Conservation (phyloP, 164 flowering plant species). For the Protea cynaroides region DNA sequence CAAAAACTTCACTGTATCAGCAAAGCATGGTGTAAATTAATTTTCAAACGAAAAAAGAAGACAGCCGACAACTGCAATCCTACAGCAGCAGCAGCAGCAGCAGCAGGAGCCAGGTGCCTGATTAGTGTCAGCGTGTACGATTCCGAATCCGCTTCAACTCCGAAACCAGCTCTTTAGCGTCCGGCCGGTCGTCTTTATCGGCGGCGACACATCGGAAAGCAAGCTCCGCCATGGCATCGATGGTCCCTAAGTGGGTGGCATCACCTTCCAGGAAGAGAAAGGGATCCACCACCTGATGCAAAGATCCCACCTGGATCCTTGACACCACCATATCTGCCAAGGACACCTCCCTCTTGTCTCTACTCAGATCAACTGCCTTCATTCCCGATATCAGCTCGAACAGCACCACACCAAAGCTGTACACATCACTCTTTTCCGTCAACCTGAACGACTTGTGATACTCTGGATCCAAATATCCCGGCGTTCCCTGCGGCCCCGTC, state of each 20-base stretch:
- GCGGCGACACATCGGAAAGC: constrained; percentile 85
- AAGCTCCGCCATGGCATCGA: constrained; percentile 63
- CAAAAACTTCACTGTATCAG: too few species aligned
- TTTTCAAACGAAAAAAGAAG: too few species aligned
- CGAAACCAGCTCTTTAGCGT: constrained; percentile 65
- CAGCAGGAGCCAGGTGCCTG: too few species aligned
- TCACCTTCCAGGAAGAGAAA: constrained; percentile 34
- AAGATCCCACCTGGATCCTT: constrained; percentile 63
- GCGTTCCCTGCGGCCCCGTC: constrained; percentile 99
- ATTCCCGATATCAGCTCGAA: constrained; percentile 68
- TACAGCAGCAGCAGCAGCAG: too few species aligned
- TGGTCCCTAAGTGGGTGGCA: constrained; percentile 28
- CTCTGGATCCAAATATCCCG: constrained; percentile 92
- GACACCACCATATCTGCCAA: constrained; percentile 74
- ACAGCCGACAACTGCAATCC: too few species aligned
- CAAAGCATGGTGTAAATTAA: too few species aligned
- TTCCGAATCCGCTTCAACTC: constrained; percentile 57
- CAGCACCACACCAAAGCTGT: constrained; percentile 88
- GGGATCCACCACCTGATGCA: constrained; percentile 69
- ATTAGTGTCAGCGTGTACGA: constrained; percentile 18
- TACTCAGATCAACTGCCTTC: constrained; percentile 70
- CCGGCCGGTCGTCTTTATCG: constrained; percentile 89
- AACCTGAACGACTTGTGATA: constrained; percentile 71
- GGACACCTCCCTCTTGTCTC: constrained; percentile 66
- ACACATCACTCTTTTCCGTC: constrained; percentile 95